Evolutionary conservation across 176 grass and related monocot genomes (phyloP).

Genomic region (Hsuehochloa calcarea): DNA sequence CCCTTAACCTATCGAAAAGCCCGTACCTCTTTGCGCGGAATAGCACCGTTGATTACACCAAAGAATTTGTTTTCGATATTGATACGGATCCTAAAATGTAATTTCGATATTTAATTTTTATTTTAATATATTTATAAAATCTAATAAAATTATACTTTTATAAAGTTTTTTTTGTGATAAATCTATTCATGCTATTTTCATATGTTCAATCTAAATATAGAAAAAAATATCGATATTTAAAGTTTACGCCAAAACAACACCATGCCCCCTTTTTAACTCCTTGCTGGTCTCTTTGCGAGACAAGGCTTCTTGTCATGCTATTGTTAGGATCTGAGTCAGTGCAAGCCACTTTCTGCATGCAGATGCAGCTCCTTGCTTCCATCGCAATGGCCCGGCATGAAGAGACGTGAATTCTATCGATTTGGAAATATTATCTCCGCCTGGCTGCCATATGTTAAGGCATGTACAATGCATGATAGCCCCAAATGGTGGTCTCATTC

Average conservation of each 20-base stretch:
- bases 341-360: not conserved
- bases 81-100: too few species aligned
- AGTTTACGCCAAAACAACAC: too few species aligned
- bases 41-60: not conserved
- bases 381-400: not conserved
- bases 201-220: too few species aligned
- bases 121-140: too few species aligned
- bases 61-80: too few species aligned
- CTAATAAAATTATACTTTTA: too few species aligned
- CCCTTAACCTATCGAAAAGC: conserved; percentile 23
- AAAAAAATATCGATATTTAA: too few species aligned
- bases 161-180: too few species aligned
- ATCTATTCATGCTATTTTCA: too few species aligned
- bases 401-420: not conserved
- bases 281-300: not conserved
- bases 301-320: not conserved
- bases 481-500: too few species aligned
- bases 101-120: too few species aligned
- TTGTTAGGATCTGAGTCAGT: conserved; percentile 6
- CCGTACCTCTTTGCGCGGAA: not conserved
- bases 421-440: conserved; percentile 35
- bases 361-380: not conserved
- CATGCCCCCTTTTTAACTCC: not conserved
- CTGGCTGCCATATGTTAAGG: not conserved
- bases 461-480: too few species aligned